Percentiles rank a stretch among this genome's conserved stretches.
Evolutionary conservation across 2,329 filamentous ascomycete genomes (phyloP).

Genomic region (Scedosporium aurantiacum): DNA sequence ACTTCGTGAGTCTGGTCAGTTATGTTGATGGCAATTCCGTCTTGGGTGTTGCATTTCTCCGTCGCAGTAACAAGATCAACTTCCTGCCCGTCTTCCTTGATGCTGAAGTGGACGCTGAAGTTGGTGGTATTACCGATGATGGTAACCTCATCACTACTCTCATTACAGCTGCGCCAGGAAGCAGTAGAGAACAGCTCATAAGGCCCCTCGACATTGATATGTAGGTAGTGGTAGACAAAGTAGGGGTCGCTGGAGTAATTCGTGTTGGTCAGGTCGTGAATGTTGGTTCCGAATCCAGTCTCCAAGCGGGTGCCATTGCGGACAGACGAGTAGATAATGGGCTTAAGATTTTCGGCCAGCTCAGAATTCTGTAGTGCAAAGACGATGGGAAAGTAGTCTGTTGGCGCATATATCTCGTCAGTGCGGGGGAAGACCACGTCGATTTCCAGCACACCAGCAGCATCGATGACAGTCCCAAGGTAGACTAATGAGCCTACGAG

Average conservation of each 20-base stretch:
- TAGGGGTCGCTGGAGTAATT: conserved; percentile 9
- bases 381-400: conserved; percentile 16
- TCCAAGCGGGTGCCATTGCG: neutral
- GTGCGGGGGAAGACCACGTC: conserved; percentile 19
- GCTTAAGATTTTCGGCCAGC: conserved; percentile 11
- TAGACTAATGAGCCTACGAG: conserved; percentile 6
- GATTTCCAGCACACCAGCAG: conserved; percentile 14
- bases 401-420: conserved; percentile 19
- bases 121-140: conserved; percentile 7
- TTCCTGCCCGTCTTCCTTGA: conserved; percentile 22
- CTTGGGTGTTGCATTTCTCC: conserved; percentile 21
- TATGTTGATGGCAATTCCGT: conserved; percentile 9
- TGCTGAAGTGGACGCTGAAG: conserved; percentile 9
- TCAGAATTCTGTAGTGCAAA: conserved; percentile 17
- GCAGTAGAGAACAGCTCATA: conserved; percentile 6
- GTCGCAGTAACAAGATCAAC: conserved; percentile 41
- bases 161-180: conserved; percentile 8
- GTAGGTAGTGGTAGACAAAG: conserved; percentile 7
- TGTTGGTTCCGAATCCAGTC: neutral
- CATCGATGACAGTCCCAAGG: conserved; percentile 8
- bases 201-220: conserved; percentile 8
- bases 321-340: neutral
- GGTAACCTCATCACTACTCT: conserved; percentile 6
- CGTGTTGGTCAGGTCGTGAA: neutral
- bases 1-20: conserved; percentile 9